Evolutionary conservation across 495 filamentous ascomycete genomes (phyloP), one percentile per base, ranked within the genome.

Genomic region (Barbatosphaeria neglecta): DNA sequence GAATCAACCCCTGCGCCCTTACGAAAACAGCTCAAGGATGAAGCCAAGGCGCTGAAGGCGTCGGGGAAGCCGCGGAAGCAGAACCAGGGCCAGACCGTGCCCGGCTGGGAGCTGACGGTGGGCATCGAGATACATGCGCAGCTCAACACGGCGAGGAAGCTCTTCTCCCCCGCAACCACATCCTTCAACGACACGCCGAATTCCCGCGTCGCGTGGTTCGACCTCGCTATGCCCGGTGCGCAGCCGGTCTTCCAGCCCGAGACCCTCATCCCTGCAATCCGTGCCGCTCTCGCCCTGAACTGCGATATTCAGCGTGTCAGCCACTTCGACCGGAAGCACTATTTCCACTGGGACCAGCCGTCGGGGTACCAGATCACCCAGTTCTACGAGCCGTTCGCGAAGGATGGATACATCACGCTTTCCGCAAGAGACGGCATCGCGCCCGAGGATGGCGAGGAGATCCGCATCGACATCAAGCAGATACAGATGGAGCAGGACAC

Each of bases 61-160:
- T 56, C 54, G 0, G 65, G 62, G 17, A 58, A 65, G 48, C 62
- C 51, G 38, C 64, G 64, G 47, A 63, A 59, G 27, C 55, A 56
- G n/a, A 75, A 74, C 44, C 62, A 68, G 45, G 72, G 70, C 46
- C 73, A 76, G 48, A 71, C 67, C 37, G 63, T 77, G 9, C 67
- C 76, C 17, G 70, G 74, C 22, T 98, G 90, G 90, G 84, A 92
- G 52, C 70, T 97, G 55, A 95, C 90, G 0, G 87, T 95, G 13
- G 92, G 92, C 39, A 85, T 99, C 55, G 92, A 99, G 66, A 89
- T 99, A 54, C 93, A 99, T 62, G 92, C 93, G 10, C 90, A 97
- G 60, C 69, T 99, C 53, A 90, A 96, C 59, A 90, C 89, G 2
- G 72, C 76, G 6, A 66, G 73, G 51, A 94, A 96, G 62, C 70